phyloP scores from a whole-genome alignment of 805 yeast genomes.

The Tetrapisispora phaffii region DNA sequence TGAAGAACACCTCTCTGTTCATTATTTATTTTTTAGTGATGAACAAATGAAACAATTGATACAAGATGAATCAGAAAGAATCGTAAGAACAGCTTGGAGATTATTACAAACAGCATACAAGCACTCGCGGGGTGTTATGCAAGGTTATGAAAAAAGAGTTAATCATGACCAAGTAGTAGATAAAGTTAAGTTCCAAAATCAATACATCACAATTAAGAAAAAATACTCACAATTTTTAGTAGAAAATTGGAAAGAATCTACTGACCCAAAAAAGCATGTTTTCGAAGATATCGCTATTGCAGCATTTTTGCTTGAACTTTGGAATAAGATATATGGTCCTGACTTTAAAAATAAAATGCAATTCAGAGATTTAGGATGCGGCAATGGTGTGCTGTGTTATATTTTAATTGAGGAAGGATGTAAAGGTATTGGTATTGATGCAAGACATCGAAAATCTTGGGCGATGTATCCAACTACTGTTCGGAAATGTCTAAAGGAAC shows the following conservation, averaged over 20 bases:
- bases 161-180: constrained; percentile 80
- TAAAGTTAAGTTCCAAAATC: constrained; percentile 71
- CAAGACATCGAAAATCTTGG: constrained; percentile 87
- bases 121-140: constrained; percentile 74
- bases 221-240: constrained; percentile 69
- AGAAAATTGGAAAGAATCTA: constrained; percentile 81
- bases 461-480: constrained; percentile 56
- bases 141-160: constrained; percentile 81
- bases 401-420: constrained; percentile 72
- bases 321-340: constrained; percentile 46
- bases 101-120: constrained; percentile 69
- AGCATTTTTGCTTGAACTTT: constrained; percentile 80
- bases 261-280: constrained; percentile 92
- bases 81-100: constrained; percentile 72
- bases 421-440: constrained; percentile 79
- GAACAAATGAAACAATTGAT: constrained; percentile 2
- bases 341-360: constrained; percentile 34
- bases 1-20: constrained; percentile 47
- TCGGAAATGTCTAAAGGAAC: constrained; percentile 52
- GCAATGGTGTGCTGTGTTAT: constrained; percentile 80
- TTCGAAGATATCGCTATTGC: constrained; percentile 95
- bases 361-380: constrained; percentile 89
- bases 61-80: constrained; percentile 39
- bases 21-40: constrained; percentile 54
- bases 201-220: constrained; percentile 71